Base-by-base conservation (phyloP, 495 filamentous ascomycete species). In the Daldinia grandis region DNA sequence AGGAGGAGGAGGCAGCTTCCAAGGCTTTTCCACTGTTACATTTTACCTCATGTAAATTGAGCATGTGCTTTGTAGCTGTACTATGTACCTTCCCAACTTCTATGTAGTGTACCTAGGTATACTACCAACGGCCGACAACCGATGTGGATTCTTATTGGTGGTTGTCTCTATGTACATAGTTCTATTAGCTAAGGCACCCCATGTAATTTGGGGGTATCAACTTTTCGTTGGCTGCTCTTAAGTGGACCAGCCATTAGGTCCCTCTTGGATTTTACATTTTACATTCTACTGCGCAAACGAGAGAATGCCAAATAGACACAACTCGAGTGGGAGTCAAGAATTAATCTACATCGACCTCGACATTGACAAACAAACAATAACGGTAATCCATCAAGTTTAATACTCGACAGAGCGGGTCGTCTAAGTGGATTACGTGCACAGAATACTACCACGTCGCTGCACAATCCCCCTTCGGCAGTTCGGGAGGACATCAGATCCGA, bases 391-490 rank as follows among this genome's bases (percentile, higher is more conserved):
- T 62, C 62, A 19, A 25, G 74, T 74, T 76, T 76, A 72, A 76
- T 76, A 33, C 14, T 58, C 74, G 3, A 72, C 58, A 74, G 72
- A 74, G 74, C 74, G 57, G 38, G 59, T 63, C 68, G 17, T 54
- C 28, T 38, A 55, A 64, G 59, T 64, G 63, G 64, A 30, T 56
- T 66, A 47, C 31, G 58, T 54, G 54, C 25, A 51, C 37, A 51
- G 35, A 51, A 65, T 58, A 50, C 40, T 31, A 66, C 47, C 19
- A 65, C 10, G 9, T 54, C 49, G 38, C 37, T 55, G 30, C 21
- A 3, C 49, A 44, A 53, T 66, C n/a, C 58, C 21, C 59, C 55
- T 68, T 68, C 55, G 59, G 55, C 31, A 67, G 15, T 59, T 60
- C 64, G 64, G 69, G 17, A 67, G 38, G 28, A 30, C 42, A 60